Percentiles rank a stretch among this genome's conserved stretches.
Evolutionary conservation across 768 basidiomycete genomes (phyloP).

Genomic region (Xerocomellus dryophilus): DNA sequence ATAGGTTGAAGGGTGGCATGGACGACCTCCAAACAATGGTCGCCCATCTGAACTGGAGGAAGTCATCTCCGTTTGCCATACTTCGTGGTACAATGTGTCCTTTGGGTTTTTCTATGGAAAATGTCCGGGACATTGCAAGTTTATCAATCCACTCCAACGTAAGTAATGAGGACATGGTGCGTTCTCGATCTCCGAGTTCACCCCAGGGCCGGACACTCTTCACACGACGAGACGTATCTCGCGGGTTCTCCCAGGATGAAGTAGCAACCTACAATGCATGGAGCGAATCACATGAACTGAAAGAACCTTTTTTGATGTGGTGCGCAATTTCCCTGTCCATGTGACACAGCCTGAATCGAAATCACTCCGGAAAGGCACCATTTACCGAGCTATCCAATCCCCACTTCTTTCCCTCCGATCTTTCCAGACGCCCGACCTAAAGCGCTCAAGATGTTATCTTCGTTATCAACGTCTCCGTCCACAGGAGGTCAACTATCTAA

Average conservation of each 20-base stretch:
- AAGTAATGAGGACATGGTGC: slow-evolving; percentile 1
- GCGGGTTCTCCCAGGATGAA: slow-evolving; percentile 50
- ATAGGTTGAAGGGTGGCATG: slow-evolving; percentile 34
- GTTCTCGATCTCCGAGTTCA: background rate
- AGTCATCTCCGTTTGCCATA: slow-evolving; percentile 50
- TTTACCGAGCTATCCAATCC: slow-evolving; percentile 53
- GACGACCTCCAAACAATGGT: slow-evolving; percentile 45
- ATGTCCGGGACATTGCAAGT: slow-evolving; percentile 33
- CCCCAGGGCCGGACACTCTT: slow-evolving; percentile 29
- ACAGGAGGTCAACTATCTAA: slow-evolving; percentile 42
- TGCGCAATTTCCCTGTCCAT: slow-evolving; percentile 22
- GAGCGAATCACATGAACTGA: slow-evolving; percentile 30
- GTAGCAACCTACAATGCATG: slow-evolving; percentile 40
- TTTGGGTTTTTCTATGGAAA: slow-evolving; percentile 26
- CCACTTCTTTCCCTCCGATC: slow-evolving; percentile 56
- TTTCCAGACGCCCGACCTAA: slow-evolving; percentile 27
- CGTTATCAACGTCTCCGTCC: slow-evolving; percentile 42
- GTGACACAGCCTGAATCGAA: slow-evolving; percentile 3
- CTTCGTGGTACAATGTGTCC: slow-evolving; percentile 54
- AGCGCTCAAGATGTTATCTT: slow-evolving; percentile 37
- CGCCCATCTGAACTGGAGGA: slow-evolving; percentile 51
- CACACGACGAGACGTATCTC: slow-evolving; percentile 51
- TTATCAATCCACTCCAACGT: slow-evolving; percentile 39
- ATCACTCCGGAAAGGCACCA: slow-evolving; percentile 38
- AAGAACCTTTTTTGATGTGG: slow-evolving; percentile 37